Evolutionary conservation across 495 filamentous ascomycete genomes (phyloP).

Genomic region (Lophiostoma macrostomum): DNA sequence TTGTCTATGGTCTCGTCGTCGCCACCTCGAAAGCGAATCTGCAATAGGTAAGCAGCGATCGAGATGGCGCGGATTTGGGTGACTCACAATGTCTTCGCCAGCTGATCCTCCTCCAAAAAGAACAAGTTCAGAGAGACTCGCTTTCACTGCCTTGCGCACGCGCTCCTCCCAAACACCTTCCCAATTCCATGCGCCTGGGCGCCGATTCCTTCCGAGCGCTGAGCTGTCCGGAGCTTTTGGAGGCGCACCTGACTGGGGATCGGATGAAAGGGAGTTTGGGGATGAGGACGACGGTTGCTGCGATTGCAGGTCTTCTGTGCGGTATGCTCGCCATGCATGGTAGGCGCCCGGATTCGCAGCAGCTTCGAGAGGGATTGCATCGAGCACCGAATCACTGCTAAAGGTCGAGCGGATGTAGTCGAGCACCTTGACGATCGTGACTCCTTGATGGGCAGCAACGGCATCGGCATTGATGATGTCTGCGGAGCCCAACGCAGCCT

Average conservation of each 20-base stretch:
- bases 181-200: constrained; percentile 89
- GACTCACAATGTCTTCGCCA: constrained; percentile 23
- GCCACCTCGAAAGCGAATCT: constrained; percentile 26
- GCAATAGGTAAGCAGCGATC: not conserved
- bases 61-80: not conserved
- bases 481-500: not conserved
- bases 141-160: constrained; percentile 70
- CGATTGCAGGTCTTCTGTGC: constrained; percentile 31
- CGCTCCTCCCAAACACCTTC: constrained; percentile 90
- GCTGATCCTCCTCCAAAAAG: constrained; percentile 58
- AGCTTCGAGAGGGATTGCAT: constrained; percentile 72
- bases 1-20: constrained; percentile 22
- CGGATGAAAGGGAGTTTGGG: constrained; percentile 10
- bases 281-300: not conserved
- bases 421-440: constrained; percentile 61
- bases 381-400: constrained; percentile 69
- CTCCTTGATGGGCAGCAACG: constrained; percentile 1
- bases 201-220: constrained; percentile 43
- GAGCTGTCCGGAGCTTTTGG: constrained; percentile 1
- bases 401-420: constrained; percentile 80
- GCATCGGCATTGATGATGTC: not conserved
- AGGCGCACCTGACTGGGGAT: not conserved
- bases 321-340: constrained; percentile 81
- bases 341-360: constrained; percentile 86
- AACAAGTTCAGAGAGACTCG: constrained; percentile 71